These are phyloP conservation scores for Kwoniella sp. DNA, from an alignment of 768 basidiomycete species.

Conservation along the genomic window DNA sequence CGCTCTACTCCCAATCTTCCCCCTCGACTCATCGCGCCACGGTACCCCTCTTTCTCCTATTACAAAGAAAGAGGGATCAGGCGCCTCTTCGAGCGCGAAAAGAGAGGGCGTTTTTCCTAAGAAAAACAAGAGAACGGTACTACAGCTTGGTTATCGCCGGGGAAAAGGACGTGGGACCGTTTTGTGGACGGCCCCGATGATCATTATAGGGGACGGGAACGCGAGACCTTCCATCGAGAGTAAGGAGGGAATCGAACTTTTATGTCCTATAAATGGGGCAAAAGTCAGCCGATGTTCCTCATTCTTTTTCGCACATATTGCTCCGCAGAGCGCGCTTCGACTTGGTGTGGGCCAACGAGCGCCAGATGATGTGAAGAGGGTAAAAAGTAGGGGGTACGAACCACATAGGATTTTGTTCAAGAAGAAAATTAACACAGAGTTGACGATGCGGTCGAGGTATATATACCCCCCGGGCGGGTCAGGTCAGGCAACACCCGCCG, in stretches of 20 bases:
- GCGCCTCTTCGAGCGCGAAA: slow-evolving; percentile 13
- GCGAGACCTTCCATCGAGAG: slow-evolving; percentile 54
- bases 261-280: slow-evolving; percentile 43
- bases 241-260: slow-evolving; percentile 56
- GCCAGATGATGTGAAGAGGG: neutral
- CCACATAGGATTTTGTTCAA: slow-evolving; percentile 28
- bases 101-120: too few species aligned
- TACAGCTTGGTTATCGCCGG: slow-evolving; percentile 39
- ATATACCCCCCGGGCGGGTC: neutral
- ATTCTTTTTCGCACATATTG: too few species aligned
- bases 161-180: slow-evolving; percentile 23
- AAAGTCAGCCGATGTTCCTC: neutral
- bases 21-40: slow-evolving; percentile 20
- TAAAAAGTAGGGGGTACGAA: slow-evolving; percentile 22
- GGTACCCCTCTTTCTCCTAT: neutral
- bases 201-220: slow-evolving; percentile 57
- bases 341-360: too few species aligned
- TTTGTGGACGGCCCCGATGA: neutral
- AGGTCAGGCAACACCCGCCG: neutral
- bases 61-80: neutral
- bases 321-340: too few species aligned
- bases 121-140: slow-evolving; percentile 11
- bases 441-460: neutral
- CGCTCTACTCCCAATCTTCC: slow-evolving; percentile 17
- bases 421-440: slow-evolving; percentile 1